Percentiles rank a stretch among this genome's conserved stretches.
These are phyloP conservation scores for Kalanchoe fedtschenkoi DNA, from an alignment of 164 flowering plant genomes.

Conservation along the genomic window DNA sequence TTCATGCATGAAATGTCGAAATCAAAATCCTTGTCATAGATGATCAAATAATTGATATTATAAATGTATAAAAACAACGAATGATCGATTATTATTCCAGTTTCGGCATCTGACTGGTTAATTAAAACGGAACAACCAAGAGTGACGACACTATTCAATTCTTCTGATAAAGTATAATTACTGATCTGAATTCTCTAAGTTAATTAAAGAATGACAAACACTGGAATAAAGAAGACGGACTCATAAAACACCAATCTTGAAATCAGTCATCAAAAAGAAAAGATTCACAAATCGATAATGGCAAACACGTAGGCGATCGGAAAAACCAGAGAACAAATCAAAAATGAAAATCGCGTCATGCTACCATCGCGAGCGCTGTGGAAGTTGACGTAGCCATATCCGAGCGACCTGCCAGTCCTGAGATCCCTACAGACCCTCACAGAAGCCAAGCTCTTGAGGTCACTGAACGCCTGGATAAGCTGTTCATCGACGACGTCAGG, in stretches of 20 bases:
- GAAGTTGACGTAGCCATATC: slow-evolving; percentile 84
- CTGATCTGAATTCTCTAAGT: no score
- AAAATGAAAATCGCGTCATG: neutral
- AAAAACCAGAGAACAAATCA: neutral
- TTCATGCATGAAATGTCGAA: no score
- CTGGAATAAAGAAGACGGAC: no score
- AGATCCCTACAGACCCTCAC: slow-evolving; percentile 68
- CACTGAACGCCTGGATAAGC: neutral
- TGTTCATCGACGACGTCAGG: neutral
- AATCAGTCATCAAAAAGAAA: no score
- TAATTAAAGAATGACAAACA: no score
- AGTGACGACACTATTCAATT: neutral
- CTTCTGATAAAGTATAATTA: no score
- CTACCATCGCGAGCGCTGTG: slow-evolving; percentile 44
- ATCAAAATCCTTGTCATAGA: no score
- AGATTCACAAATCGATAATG: neutral
- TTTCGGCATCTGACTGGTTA: no score
- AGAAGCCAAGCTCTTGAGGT: slow-evolving; percentile 26
- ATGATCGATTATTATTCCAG: no score
- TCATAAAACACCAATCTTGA: no score
- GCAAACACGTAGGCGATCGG: neutral
- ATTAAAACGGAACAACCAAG: no score
- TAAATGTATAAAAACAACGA: neutral
- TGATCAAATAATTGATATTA: no score
- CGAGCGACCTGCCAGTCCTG: slow-evolving; percentile 44